Percentiles rank a stretch among this genome's conserved stretches.
phyloP scores from a whole-genome alignment of 2,329 filamentous ascomycete genomes.

The Talaromyces piceae region DNA sequence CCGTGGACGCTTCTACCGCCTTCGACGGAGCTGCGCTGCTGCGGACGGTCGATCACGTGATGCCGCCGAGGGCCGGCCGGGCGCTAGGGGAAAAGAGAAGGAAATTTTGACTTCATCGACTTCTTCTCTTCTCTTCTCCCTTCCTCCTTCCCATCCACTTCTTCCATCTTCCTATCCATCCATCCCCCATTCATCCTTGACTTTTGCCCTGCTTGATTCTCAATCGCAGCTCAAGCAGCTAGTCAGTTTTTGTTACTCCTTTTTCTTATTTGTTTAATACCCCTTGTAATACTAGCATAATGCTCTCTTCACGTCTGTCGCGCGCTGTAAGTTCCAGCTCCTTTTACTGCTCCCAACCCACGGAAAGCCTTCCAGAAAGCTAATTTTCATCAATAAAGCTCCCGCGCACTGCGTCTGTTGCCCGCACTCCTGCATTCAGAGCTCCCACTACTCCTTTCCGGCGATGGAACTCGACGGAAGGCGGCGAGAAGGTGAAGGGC shows the following conservation, averaged over 20 bases:
- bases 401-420: constrained; percentile 65
- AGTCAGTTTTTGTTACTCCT: constrained; percentile 7
- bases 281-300: constrained; percentile 42
- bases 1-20: constrained; percentile 24
- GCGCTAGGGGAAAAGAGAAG: constrained; percentile 11
- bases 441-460: constrained; percentile 67
- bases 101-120: constrained; percentile 16
- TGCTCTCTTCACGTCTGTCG: constrained; percentile 65
- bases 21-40: constrained; percentile 23
- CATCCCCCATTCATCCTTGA: constrained; percentile 1
- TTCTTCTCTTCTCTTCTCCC: too few species aligned
- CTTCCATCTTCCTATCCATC: constrained; percentile 15
- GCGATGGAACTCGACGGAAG: constrained; percentile 44
- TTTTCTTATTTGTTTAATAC: constrained; percentile 13
- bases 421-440: constrained; percentile 62
- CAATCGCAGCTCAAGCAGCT: constrained; percentile 7
- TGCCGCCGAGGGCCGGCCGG: background rate
- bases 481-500: constrained; percentile 79
- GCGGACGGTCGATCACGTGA: too few species aligned
- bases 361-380: constrained; percentile 10
- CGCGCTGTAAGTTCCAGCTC: constrained; percentile 59
- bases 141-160: constrained; percentile 22
- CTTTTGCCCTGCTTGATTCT: background rate
- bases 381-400: constrained; percentile 46
- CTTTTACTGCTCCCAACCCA: too few species aligned